Base-by-base conservation (phyloP, 2,329 filamentous ascomycete genomes). In the Trichoderma pleuroti region DNA sequence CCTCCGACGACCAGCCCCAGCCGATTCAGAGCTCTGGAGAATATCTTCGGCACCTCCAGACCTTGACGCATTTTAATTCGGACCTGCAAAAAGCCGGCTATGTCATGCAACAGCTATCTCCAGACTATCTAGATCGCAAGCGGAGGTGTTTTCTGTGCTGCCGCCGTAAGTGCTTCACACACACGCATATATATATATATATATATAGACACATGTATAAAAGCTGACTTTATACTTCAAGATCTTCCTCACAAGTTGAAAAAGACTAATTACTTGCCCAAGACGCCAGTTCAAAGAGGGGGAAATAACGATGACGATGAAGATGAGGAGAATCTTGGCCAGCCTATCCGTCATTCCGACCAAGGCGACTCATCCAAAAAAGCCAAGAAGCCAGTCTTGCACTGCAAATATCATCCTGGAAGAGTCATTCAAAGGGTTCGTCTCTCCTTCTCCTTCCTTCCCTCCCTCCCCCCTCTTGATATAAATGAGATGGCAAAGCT, bases 331-430 rank as follows among this genome's bases (percentile, higher is more conserved):
- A 34, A 46, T 10, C 54, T 26, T 1, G n/a, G 18, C 36, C 5
- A 61, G n/a, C 26, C 14, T 8, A 32, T 21, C 62, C 24, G 18
- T 12, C 14, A 54, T 11, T 4, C 42, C 26, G 49, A 10, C n/a
- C 62, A 32, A n/a, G 59, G 60, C 11, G 59, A 24, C 21, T 30
- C 59, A 14, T 30, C 34, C 18, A 70, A 57, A 3, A 56, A 8
- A 34, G 26, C n/a, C 8, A 42, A 66, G 18, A 61, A 69, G 42
- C 8, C 46, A 24, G 30, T 73, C 3, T 49, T 75, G 18, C 74
- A 74, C 34, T 79, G 78, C 74, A 76, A 64, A 49, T 76, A 74
- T 49, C 78, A 80, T 68, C 71, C 76, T 2, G 79, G 78, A n/a
- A 75, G 67, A 42, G 73, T 80, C 14, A 66, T 70, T n/a, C 72